Conservation (phyloP, 805 yeast species). For the Clavispora santaluciae region DNA sequence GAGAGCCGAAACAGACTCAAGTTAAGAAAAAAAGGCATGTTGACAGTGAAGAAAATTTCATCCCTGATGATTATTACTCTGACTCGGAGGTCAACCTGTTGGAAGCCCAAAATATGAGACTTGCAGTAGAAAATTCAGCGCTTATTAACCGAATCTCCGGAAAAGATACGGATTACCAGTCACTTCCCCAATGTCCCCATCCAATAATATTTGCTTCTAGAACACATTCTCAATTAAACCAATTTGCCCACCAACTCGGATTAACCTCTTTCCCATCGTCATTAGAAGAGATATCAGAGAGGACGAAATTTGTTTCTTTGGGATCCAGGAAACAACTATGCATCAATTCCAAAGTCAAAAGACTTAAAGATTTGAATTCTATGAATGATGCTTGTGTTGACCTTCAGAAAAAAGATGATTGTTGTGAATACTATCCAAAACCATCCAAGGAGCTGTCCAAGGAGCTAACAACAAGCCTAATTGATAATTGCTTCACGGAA, state of each 20-base stretch:
- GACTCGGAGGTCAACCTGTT: conserved; percentile 17
- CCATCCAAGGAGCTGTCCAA: conserved; percentile 31
- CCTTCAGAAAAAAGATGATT: conserved; percentile 41
- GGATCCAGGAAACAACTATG: conserved; percentile 87
- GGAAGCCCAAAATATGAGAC: conserved; percentile 22
- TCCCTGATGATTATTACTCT: conserved; percentile 36
- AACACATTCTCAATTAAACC: conserved; percentile 85
- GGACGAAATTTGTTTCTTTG: conserved; percentile 62
- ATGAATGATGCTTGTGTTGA: conserved; percentile 83
- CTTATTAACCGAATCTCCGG: conserved; percentile 43
- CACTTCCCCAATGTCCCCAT: conserved; percentile 25
- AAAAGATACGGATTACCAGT: conserved; percentile 13
- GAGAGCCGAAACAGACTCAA: too few species aligned
- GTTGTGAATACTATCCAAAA: conserved; percentile 24
- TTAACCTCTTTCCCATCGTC: conserved; percentile 64
- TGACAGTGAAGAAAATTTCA: conserved; percentile 12
- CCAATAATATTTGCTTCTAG: conserved; percentile 72
- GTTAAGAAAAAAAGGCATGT: conserved; percentile 3
- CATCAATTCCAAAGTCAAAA: conserved; percentile 58
- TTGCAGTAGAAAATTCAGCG: conserved; percentile 45
- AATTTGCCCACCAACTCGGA: conserved; percentile 68
- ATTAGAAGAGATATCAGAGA: conserved; percentile 42
- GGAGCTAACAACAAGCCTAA: conserved; percentile 29
- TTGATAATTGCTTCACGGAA: conserved; percentile 50
- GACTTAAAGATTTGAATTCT: conserved; percentile 42